Conservation (phyloP, 371 early-diverging fungal genomes). For the Batrachochytrium dendrobatidis region DNA sequence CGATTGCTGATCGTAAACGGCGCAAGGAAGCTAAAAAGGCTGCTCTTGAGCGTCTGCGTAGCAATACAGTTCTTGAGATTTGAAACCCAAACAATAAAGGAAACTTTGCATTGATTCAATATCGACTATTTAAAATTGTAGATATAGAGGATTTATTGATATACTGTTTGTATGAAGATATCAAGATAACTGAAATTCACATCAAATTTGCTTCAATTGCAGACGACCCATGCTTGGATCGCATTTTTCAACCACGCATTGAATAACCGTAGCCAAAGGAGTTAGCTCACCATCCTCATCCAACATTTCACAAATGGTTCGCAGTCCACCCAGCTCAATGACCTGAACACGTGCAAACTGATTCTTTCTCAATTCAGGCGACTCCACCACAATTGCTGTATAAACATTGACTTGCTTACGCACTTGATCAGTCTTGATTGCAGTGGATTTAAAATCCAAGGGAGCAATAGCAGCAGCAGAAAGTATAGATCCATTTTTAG, state of each 20-base stretch:
- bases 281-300: neutral
- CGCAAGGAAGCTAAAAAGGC: constrained; percentile 4
- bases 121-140: no score
- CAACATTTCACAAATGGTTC: neutral
- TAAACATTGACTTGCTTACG: no score
- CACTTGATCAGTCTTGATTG: no score
- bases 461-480: no score
- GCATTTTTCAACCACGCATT: neutral
- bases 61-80: neutral
- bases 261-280: neutral
- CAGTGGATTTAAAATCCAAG: no score
- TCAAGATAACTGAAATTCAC: no score
- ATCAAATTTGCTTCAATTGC: neutral
- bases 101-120: neutral
- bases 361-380: no score
- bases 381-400: no score
- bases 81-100: neutral
- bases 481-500: no score
- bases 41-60: neutral
- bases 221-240: neutral
- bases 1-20: constrained; percentile 3
- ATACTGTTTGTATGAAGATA: no score
- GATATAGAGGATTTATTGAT: no score
- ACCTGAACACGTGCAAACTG: neutral
- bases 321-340: neutral